These are phyloP conservation scores for Aphanomyces astaci DNA, from an alignment of 352 stramenopile species.

Conservation along the genomic window DNA sequence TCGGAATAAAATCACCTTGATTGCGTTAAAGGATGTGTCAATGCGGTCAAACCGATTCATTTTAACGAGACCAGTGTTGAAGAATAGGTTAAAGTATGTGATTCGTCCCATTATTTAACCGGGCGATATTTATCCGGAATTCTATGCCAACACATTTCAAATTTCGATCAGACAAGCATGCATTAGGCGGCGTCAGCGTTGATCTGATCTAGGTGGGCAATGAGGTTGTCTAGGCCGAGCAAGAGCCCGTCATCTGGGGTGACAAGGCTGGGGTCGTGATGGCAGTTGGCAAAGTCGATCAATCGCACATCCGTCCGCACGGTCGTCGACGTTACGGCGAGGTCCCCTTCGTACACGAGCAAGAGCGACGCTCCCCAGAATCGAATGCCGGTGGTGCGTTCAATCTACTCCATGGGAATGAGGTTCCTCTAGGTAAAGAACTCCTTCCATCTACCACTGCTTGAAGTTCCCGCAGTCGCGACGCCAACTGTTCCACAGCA, in stretches of 20 bases:
- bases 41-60: too few relatives aligned
- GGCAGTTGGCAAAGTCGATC: conserved; percentile 74
- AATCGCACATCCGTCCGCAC: conserved; percentile 46
- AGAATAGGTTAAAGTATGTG: background rate
- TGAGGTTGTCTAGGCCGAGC: conserved; percentile 58
- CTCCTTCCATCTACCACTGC: conserved; percentile 21
- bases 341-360: conserved; percentile 66
- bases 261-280: conserved; percentile 46
- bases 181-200: background rate
- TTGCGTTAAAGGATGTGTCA: background rate
- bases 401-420: conserved; percentile 24
- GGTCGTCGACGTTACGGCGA: background rate
- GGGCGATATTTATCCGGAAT: background rate
- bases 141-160: background rate
- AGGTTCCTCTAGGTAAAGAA: background rate
- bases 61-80: background rate
- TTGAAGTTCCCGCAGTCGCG: conserved; percentile 41
- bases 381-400: conserved; percentile 42
- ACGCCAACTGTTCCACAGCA: conserved; percentile 36
- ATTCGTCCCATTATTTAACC: too few relatives aligned
- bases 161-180: background rate
- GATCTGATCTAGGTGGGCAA: conserved; percentile 29
- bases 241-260: conserved; percentile 56
- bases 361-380: conserved; percentile 72
- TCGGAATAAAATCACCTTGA: background rate